phyloP scores from a whole-genome alignment of 2,329 filamentous ascomycete species.

The Didymella glomerata region DNA sequence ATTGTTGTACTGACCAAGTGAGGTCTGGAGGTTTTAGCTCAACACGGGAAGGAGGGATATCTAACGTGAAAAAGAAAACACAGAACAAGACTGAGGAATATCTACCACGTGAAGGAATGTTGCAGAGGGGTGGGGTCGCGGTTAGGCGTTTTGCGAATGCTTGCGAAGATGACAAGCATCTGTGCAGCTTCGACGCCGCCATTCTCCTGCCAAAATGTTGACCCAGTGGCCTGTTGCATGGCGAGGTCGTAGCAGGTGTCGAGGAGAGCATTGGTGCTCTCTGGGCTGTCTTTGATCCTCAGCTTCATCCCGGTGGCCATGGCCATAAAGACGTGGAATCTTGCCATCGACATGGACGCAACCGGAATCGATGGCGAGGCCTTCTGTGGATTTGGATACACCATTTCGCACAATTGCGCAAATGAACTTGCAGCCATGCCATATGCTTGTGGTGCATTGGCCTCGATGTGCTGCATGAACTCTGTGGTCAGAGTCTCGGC shows the following conservation, averaged over 20 bases:
- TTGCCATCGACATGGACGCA: slow-evolving; percentile 44
- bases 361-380: slow-evolving; percentile 26
- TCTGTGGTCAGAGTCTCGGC: slow-evolving; percentile 48
- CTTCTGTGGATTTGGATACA: slow-evolving; percentile 43
- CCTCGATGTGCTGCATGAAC: slow-evolving; percentile 43
- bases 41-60: slow-evolving; percentile 4
- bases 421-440: slow-evolving; percentile 37
- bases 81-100: background rate
- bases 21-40: background rate
- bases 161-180: slow-evolving; percentile 45
- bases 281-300: slow-evolving; percentile 39
- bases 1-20: background rate
- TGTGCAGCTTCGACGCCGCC: slow-evolving; percentile 46
- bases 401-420: slow-evolving; percentile 42
- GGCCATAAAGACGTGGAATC: slow-evolving; percentile 49
- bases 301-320: slow-evolving; percentile 51
- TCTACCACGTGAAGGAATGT: slow-evolving; percentile 45
- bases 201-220: slow-evolving; percentile 48
- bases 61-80: background rate
- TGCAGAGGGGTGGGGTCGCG: slow-evolving; percentile 37
- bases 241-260: slow-evolving; percentile 49
- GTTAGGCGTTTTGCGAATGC: slow-evolving; percentile 32
- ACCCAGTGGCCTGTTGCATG: slow-evolving; percentile 43
- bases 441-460: slow-evolving; percentile 38
- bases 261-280: slow-evolving; percentile 45